phyloP scores from a whole-genome alignment of 169 alveolate genomes.

The Theileria annulata region DNA sequence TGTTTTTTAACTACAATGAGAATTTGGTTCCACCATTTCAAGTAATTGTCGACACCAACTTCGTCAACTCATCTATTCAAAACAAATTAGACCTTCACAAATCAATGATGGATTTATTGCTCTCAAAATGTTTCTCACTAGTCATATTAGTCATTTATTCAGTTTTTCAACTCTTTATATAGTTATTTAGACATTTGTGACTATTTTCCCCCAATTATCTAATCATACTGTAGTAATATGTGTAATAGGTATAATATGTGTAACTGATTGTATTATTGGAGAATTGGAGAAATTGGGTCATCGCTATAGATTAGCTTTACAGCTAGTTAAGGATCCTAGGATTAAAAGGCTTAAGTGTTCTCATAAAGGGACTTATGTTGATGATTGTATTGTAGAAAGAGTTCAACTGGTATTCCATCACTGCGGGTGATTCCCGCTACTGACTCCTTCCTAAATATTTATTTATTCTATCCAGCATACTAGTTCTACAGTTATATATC shows the following conservation, averaged over 20 bases:
- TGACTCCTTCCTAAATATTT: background rate
- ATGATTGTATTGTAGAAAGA: slow-evolving; percentile 97
- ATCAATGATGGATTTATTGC: slow-evolving; percentile 93
- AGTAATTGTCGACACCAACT: slow-evolving; percentile 97
- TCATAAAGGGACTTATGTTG: slow-evolving; percentile 99
- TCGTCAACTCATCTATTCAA: slow-evolving; percentile 97
- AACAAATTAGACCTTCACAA: slow-evolving; percentile 94
- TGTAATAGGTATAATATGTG: slow-evolving; percentile 85
- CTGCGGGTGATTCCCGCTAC: slow-evolving; percentile 37
- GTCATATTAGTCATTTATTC: background rate
- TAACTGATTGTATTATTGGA: slow-evolving; percentile 98
- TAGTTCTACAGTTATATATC: background rate
- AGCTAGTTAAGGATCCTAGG: slow-evolving; percentile 95
- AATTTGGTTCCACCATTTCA: slow-evolving; percentile 97
- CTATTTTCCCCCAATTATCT: background rate
- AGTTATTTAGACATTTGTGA: background rate
- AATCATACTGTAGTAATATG: background rate
- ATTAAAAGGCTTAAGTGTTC: slow-evolving; percentile 92
- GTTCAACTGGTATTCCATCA: slow-evolving; percentile 75
- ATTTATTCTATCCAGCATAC: background rate
- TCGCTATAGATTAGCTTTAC: slow-evolving; percentile 94
- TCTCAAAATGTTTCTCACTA: slow-evolving; percentile 90
- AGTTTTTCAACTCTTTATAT: background rate
- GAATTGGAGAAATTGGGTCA: slow-evolving; percentile 99
- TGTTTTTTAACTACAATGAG: slow-evolving; percentile 86